phyloP scores from a whole-genome alignment of 495 filamentous ascomycete species.

The Bathelium albidoporum region DNA sequence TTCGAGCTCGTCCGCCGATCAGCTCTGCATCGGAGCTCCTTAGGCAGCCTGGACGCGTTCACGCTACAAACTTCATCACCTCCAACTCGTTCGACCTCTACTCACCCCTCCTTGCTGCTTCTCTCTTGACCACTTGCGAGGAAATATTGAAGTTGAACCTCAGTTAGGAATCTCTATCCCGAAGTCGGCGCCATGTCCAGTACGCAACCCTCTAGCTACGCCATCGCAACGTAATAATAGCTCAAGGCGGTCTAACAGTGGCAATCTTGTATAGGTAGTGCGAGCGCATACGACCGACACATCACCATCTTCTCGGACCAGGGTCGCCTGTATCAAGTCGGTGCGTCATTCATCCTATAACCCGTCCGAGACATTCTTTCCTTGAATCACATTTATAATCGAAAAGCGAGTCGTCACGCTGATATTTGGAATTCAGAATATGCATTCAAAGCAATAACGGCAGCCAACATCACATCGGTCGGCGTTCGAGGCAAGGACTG shows the following conservation, averaged over 20 bases:
- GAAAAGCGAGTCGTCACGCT: slow-evolving; percentile 4
- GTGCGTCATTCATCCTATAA: slow-evolving; percentile 46
- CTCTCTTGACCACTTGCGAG: no score
- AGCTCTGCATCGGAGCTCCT: neutral
- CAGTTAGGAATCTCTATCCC: no score
- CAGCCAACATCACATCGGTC: slow-evolving; percentile 95
- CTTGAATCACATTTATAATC: slow-evolving; percentile 11
- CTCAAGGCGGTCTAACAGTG: neutral
- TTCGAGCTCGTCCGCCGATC: neutral
- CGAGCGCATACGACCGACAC: slow-evolving; percentile 84
- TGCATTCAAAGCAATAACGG: slow-evolving; percentile 99
- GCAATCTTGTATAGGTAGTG: slow-evolving; percentile 55
- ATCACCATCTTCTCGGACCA: slow-evolving; percentile 99
- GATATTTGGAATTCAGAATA: slow-evolving; percentile 59
- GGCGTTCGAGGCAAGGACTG: slow-evolving; percentile 93
- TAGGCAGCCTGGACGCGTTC: slow-evolving; percentile 3
- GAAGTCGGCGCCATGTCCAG: slow-evolving; percentile 22
- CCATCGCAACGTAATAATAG: neutral
- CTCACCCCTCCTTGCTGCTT: no score
- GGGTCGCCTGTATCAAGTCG: slow-evolving; percentile 97
- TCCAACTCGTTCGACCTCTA: neutral
- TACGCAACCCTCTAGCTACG: slow-evolving; percentile 2
- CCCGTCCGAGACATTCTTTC: neutral
- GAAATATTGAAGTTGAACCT: no score
- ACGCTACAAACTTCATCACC: neutral